These are phyloP conservation scores for Populus tremula DNA, from an alignment of 345 rosid genomes.

Conservation along the genomic window DNA sequence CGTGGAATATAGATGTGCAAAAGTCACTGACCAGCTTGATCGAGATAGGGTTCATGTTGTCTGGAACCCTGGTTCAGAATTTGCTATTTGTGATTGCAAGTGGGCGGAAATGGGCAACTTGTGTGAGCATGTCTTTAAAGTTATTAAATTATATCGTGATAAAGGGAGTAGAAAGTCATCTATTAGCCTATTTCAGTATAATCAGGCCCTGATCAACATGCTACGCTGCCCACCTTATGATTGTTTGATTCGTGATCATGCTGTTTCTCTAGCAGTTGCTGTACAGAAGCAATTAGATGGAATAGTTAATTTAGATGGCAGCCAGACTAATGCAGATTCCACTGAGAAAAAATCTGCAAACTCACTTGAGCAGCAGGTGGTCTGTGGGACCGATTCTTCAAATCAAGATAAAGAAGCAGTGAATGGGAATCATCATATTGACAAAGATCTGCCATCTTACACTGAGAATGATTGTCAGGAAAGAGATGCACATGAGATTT, in stretches of 20 bases:
- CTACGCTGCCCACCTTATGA: constrained; percentile 58
- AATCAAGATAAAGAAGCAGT: constrained; percentile 21
- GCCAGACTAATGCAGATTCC: constrained; percentile 17
- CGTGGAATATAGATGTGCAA: constrained; percentile 53
- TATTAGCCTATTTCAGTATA: constrained; percentile 56
- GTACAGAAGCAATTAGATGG: constrained; percentile 58
- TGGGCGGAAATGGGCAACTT: constrained; percentile 84
- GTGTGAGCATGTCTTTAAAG: constrained; percentile 78
- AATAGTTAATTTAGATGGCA: constrained; percentile 30
- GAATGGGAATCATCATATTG: constrained; percentile 7
- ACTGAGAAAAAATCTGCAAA: constrained; percentile 24
- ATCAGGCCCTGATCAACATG: constrained; percentile 57
- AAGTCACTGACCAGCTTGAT: constrained; percentile 53
- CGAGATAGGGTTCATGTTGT: constrained; percentile 55
- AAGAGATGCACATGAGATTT: constrained; percentile 7
- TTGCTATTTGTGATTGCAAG: constrained; percentile 67
- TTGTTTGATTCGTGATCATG: constrained; percentile 78
- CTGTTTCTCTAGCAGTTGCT: constrained; percentile 56
- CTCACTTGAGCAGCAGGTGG: constrained; percentile 16
- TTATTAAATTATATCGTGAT: constrained; percentile 38
- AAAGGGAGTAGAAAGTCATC: constrained; percentile 48
- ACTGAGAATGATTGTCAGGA: constrained; percentile 12
- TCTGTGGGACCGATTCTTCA: constrained; percentile 1
- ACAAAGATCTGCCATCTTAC: constrained; percentile 11
- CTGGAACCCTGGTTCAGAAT: constrained; percentile 78